Evolutionary conservation across 805 yeast species (phyloP), one percentile per base, ranked within the genome.

Genomic region (Monosporozyma solicola): DNA sequence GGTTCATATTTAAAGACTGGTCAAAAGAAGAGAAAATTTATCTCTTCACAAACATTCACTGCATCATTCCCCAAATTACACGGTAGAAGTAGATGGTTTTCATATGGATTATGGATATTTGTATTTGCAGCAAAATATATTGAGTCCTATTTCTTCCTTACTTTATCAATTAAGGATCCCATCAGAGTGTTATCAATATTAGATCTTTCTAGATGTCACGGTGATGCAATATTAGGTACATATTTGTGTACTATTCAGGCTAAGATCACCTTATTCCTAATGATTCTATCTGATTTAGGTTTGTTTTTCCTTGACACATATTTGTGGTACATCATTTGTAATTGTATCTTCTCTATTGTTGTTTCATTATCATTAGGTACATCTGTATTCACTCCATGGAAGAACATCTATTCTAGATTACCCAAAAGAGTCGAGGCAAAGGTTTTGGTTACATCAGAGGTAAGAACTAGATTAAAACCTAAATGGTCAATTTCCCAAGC

Each of bases 341-440:
- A 83, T 61, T 84, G 94, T 0, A 62, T 79, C 0, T 84, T 85
- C 53, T 87, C 95, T 0, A 84, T 87, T 5, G 75, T 83, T 52
- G 72, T 87, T 5, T 84, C 94, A 0, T 76, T 84, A 57, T 80
- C 84, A 44, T 74, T 83, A 55, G 96, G 96, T 0, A 83, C 86
- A 5, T 86, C 95, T 0, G 82, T 87, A 10, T 84, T 92, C 85
- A 85, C 94, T 1, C 96, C 96, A 0, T 87, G 95, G 95, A 79
- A 87, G 64, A 87, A 86, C 60, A 79, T 85, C 32, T 87, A 84
- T 63, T 78, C 88, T 4, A 72, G 90, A 49, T 69, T 89, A 31
- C 95, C 96, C 1, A 82, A 83, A 60, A 74, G 95, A 58, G 85
- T 88, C 3, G 78, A 77, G 58, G 79, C 92, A 10, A 87, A 88